Evolutionary conservation across 192 early-diverging fungal species (phyloP).

Genomic region (Coemansia sp.): DNA sequence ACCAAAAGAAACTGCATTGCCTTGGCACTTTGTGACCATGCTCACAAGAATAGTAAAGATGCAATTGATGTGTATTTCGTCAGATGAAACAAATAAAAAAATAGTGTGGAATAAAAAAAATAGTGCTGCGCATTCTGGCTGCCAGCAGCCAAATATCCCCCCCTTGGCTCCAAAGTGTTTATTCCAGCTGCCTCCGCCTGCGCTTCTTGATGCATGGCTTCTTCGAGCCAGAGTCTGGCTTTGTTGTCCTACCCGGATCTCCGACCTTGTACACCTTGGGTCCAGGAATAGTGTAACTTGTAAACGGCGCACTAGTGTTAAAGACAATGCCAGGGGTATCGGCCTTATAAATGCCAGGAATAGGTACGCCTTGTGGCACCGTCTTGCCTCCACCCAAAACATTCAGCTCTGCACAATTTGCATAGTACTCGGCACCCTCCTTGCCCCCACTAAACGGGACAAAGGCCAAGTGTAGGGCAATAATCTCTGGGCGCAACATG

Average conservation of each 20-base stretch:
- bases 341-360: constrained; percentile 24
- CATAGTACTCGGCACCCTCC: constrained; percentile 25
- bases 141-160: not conserved
- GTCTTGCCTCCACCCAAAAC: constrained; percentile 15
- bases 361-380: constrained; percentile 16
- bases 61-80: not conserved
- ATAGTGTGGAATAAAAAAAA: not conserved
- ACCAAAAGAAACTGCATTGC: not conserved
- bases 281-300: constrained; percentile 6
- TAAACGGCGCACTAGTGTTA: not conserved
- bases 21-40: no score
- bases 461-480: constrained; percentile 15
- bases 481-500: constrained; percentile 23
- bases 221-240: not conserved
- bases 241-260: not conserved
- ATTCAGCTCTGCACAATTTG: constrained; percentile 24
- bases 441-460: not conserved
- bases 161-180: not conserved
- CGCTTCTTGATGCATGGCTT: constrained; percentile 2
- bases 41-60: not conserved
- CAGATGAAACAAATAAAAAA: not conserved
- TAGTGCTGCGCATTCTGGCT: not conserved
- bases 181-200: not conserved
- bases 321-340: constrained; percentile 22
- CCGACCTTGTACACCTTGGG: constrained; percentile 8